Percentiles rank a stretch among this genome's conserved stretches.
phyloP scores from a whole-genome alignment of 441 rosid species.

The Theobroma grandiflorum region DNA sequence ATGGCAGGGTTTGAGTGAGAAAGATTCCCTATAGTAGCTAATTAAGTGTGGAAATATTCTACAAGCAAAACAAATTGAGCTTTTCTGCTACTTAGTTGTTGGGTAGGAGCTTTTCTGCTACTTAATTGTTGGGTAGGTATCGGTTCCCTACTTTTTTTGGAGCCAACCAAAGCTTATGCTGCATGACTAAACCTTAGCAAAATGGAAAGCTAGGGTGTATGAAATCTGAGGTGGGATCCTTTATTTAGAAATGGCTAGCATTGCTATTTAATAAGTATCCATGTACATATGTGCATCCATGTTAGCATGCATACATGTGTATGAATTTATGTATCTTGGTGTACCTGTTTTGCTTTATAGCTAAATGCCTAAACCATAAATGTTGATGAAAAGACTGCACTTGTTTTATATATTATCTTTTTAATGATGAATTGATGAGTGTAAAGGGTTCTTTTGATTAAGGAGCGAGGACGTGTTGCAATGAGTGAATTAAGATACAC shows the following conservation, averaged over 20 bases:
- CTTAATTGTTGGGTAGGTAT: background rate
- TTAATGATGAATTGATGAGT: constrained; percentile 8
- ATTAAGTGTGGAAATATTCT: background rate
- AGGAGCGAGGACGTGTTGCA: too few relatives aligned
- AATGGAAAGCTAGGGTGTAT: background rate
- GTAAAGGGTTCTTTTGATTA: too few relatives aligned
- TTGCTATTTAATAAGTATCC: background rate
- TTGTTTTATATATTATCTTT: background rate
- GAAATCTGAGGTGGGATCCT: background rate
- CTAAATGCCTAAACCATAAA: background rate
- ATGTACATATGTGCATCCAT: background rate
- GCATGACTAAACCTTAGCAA: background rate
- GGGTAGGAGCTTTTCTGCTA: background rate
- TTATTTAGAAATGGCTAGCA: background rate
- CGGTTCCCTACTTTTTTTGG: background rate
- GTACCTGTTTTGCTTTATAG: background rate
- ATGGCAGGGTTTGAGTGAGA: background rate
- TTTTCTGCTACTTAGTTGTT: constrained; percentile 5
- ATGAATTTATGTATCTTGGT: background rate
- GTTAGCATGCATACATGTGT: background rate
- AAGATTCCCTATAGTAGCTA: background rate
- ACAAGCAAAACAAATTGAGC: background rate
- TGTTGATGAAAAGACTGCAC: too few relatives aligned
- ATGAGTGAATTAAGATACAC: too few relatives aligned
- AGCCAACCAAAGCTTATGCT: background rate